A percentile compares a stretch with the other conserved stretches of the same genome.
These are phyloP conservation scores for Candida suzukii DNA, from an alignment of 805 yeast genomes.

Conservation along the genomic window DNA sequence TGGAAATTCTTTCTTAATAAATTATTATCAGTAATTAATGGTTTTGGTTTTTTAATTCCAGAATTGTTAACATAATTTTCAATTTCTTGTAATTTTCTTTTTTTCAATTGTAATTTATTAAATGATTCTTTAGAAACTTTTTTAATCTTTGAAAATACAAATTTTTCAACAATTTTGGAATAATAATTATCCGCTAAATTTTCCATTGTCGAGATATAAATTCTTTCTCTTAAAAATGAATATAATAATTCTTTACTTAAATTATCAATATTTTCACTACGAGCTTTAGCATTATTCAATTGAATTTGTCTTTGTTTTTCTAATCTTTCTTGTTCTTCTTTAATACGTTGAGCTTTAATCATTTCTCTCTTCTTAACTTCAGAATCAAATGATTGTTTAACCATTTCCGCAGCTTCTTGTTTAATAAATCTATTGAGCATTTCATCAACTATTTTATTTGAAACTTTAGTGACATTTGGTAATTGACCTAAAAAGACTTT, in stretches of 20 bases:
- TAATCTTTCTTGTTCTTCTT: neutral
- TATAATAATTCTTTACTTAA: slow-evolving; percentile 45
- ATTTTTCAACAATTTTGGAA: slow-evolving; percentile 23
- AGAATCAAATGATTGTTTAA: slow-evolving; percentile 1
- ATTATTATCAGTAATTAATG: neutral
- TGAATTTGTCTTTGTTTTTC: neutral
- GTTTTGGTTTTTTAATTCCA: neutral
- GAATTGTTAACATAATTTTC: slow-evolving; percentile 17
- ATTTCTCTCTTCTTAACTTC: neutral
- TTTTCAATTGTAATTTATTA: slow-evolving; percentile 21
- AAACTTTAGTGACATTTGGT: neutral
- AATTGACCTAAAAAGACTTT: neutral
- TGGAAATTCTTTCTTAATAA: neutral
- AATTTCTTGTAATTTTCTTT: slow-evolving; percentile 33
- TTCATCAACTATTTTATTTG: neutral
- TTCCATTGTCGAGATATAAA: slow-evolving; percentile 35
- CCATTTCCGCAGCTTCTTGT: neutral
- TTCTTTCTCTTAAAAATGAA: slow-evolving; percentile 56
- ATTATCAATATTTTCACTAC: slow-evolving; percentile 22
- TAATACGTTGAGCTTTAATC: slow-evolving; percentile 7
- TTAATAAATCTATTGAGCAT: neutral
- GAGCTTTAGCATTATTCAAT: too few species aligned
- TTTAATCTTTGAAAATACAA: slow-evolving; percentile 22
- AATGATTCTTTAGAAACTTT: slow-evolving; percentile 26
- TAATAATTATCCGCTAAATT: slow-evolving; percentile 38